Percentiles rank a stretch among this genome's conserved stretches.
These are phyloP conservation scores for Hydrangea macrophylla DNA, from an alignment of 148 eudicot genomes.

Conservation along the genomic window DNA sequence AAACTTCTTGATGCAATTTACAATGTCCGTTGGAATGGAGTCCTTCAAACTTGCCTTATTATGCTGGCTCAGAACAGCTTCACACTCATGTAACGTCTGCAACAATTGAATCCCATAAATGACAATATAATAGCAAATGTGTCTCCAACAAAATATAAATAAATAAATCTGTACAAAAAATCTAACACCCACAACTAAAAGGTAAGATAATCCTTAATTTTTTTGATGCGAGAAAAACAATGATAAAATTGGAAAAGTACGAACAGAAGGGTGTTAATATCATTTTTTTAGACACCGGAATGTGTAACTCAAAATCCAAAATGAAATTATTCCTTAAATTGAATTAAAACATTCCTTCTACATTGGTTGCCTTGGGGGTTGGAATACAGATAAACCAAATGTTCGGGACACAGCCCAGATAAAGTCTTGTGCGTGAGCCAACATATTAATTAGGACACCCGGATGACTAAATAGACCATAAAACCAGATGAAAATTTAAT, in stretches of 20 bases:
- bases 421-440: too few relatives aligned
- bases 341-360: too few relatives aligned
- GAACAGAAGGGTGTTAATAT: neutral
- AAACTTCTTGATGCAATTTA: constrained; percentile 55
- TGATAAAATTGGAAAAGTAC: neutral
- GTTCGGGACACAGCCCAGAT: too few relatives aligned
- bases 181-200: neutral
- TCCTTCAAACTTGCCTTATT: constrained; percentile 38
- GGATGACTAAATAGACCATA: neutral
- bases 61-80: constrained; percentile 44
- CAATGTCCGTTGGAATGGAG: constrained; percentile 45
- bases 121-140: constrained; percentile 3
- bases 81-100: constrained; percentile 80
- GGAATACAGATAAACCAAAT: too few relatives aligned
- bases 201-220: neutral
- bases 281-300: neutral
- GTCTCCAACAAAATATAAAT: neutral
- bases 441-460: neutral
- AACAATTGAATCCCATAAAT: constrained; percentile 14
- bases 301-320: neutral
- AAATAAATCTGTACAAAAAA: neutral
- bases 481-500: neutral
- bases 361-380: too few relatives aligned
- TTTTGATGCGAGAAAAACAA: neutral
- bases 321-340: too few relatives aligned